A percentile compares a stretch with the other conserved stretches of the same genome.
Evolutionary conservation across 192 early-diverging fungal species (phyloP).

Genomic region (Dimargaris cristalligena): DNA sequence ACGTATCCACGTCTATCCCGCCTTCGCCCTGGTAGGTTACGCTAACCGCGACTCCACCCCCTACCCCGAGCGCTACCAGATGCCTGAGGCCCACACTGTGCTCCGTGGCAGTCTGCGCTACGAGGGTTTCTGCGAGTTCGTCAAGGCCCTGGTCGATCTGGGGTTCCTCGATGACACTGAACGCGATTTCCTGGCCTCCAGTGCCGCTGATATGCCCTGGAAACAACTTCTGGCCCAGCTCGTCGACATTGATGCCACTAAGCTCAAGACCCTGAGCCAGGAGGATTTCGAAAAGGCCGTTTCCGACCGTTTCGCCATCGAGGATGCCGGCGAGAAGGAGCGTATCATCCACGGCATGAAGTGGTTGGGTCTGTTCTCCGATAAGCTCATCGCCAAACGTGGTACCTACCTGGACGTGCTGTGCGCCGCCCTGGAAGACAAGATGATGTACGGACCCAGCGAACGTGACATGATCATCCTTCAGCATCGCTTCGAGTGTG

Average conservation of each 20-base stretch:
- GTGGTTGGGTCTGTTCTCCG: conserved; percentile 79
- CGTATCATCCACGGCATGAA: conserved; percentile 56
- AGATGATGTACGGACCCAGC: conserved; percentile 81
- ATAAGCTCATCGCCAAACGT: conserved; percentile 37
- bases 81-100: conserved; percentile 83
- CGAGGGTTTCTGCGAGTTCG: conserved; percentile 91
- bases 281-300: conserved; percentile 41
- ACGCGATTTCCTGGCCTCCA: conserved; percentile 37
- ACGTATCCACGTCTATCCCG: conserved; percentile 86
- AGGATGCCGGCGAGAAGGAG: conserved; percentile 33
- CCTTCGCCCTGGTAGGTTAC: conserved; percentile 88
- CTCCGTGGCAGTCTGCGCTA: conserved; percentile 92
- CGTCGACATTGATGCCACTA: conserved; percentile 14
- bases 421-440: conserved; percentile 88
- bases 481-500: conserved; percentile 93
- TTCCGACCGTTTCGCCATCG: conserved; percentile 42
- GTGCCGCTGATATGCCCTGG: conserved; percentile 53
- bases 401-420: conserved; percentile 79
- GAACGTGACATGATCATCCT: conserved; percentile 97
- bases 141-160: conserved; percentile 83
- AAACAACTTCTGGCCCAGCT: conserved; percentile 51
- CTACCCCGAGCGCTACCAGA: conserved; percentile 87
- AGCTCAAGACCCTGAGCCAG: conserved; percentile 11
- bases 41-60: conserved; percentile 94
- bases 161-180: conserved; percentile 74